Base-by-base conservation (phyloP, 108 stramenopile species). In the Pseudonitzschia multiseries region DNA sequence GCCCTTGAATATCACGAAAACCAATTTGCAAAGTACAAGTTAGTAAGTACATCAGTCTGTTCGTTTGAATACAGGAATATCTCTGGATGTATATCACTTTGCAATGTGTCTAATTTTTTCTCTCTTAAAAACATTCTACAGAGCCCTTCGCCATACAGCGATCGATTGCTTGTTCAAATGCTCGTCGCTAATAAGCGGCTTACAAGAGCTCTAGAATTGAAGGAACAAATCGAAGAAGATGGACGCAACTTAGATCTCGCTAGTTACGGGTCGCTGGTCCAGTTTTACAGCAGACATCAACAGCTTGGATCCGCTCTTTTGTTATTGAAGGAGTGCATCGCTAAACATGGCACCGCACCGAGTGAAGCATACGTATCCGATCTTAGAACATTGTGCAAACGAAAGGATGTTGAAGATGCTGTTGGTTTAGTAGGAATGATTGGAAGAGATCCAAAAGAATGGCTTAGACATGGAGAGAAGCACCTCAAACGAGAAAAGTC, bases 161-260 rank as follows among this genome's bases (percentile, higher is more conserved):
- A 92, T 70, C 83, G 94, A 22, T 61, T 91, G 51, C 69, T 93
- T 40, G 21, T 95, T 10, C 88, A 93, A 52, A 95, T 95, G 94
- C 76, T 95, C 41, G 65, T 95, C 10, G 78, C 82, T 43, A 83
- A 91, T 44, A 87, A 86, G 27, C 79, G 90, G 15, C 73, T 91
- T 17, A 46, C 82, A 6, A 62, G 94, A 50, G 91, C 91, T 28
- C 63, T 89, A 18, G 70, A 60, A 15, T 90, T 92, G 72, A 93
- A 95, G 63, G 64, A 87, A 33, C 83, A 80, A 53, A 77, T 95
- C 29, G 91, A 92, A 81, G 67, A 57, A 0, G 74, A 83, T 52
- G 87, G 87, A 15, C 71, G 90, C 53, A 76, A 71, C 28, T 71
- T 95, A 20, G 94, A 95, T 63, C 64, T 93, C 4, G 57, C 83